These are phyloP conservation scores for Pochonia chlamydosporia DNA, from an alignment of 2,329 filamentous ascomycete species.

Conservation along the genomic window DNA sequence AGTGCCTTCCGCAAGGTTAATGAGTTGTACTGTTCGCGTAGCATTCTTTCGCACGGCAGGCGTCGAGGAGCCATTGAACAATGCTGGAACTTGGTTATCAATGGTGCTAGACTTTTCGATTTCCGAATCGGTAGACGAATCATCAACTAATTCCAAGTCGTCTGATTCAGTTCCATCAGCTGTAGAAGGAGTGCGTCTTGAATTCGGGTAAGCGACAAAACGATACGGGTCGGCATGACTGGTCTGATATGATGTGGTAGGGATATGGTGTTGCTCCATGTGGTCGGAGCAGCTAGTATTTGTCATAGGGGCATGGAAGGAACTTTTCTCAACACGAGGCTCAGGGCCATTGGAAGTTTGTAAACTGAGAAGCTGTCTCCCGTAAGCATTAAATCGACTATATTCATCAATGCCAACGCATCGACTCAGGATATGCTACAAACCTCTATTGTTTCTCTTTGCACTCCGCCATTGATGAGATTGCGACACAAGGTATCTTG, in stretches of 20 bases:
- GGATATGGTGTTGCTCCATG: neutral
- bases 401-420: too few relatives aligned
- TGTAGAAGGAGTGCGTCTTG: neutral
- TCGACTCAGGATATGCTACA: neutral
- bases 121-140: neutral
- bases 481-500: conserved; percentile 3
- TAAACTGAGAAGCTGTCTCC: conserved; percentile 3
- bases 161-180: neutral
- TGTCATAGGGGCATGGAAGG: neutral
- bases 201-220: neutral
- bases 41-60: conserved; percentile 26
- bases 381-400: neutral
- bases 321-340: neutral
- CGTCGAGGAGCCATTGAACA: neutral
- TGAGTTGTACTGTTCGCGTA: conserved; percentile 55
- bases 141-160: neutral
- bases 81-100: neutral
- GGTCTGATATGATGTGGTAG: neutral
- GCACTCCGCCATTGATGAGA: conserved; percentile 1
- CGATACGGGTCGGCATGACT: neutral
- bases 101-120: neutral
- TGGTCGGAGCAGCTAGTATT: neutral
- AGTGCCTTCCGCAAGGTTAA: conserved; percentile 54
- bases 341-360: neutral
- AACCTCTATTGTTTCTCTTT: conserved; percentile 4